Conservation (phyloP, 345 rosid genomes). For the Excoecaria cochinchinensis region DNA sequence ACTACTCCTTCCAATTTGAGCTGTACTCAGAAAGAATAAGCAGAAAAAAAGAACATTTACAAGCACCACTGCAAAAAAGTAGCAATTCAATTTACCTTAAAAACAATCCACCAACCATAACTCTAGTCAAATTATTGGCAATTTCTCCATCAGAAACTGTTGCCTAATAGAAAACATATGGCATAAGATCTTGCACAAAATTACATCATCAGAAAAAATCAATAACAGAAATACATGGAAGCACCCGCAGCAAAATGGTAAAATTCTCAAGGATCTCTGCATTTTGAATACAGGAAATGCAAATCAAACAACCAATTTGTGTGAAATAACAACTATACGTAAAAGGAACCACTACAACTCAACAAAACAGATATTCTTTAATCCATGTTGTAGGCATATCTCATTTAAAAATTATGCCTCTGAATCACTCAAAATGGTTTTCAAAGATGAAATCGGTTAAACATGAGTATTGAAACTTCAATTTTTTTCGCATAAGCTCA, state of each 20-base stretch:
- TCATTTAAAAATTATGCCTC: background rate
- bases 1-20: background rate
- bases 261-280: slow-evolving; percentile 5
- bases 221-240: slow-evolving; percentile 1
- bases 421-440: background rate
- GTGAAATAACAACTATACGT: background rate
- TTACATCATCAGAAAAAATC: background rate
- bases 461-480: background rate
- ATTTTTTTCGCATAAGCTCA: background rate
- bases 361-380: background rate
- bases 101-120: slow-evolving; percentile 77
- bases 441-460: background rate
- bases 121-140: slow-evolving; percentile 70
- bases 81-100: slow-evolving; percentile 55
- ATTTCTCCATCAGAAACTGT: slow-evolving; percentile 86
- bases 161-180: slow-evolving; percentile 53
- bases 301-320: background rate
- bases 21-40: background rate
- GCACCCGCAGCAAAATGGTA: background rate
- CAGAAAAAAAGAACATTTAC: background rate
- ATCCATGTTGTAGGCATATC: background rate
- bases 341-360: background rate
- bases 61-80: background rate
- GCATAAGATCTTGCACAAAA: slow-evolving; percentile 21
- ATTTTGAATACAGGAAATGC: background rate